Evolutionary conservation across 2,329 filamentous ascomycete species (phyloP).

Genomic region (Ploettnerulaceae sp.): DNA sequence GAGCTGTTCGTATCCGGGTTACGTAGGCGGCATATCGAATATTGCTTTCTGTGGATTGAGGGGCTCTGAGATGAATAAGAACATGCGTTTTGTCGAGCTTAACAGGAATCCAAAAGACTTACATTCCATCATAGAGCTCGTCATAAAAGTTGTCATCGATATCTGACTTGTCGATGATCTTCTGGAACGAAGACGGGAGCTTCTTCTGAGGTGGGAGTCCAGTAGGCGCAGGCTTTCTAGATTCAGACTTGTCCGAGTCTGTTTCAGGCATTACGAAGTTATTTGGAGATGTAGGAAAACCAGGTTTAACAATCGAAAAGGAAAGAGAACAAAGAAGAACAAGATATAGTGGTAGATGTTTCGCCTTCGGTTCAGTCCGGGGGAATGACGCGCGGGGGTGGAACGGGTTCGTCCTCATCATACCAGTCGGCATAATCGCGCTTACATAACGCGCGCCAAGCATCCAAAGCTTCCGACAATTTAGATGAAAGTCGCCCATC

Average conservation of each 20-base stretch:
- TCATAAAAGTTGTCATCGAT: conserved; percentile 71
- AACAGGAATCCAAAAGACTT: conserved; percentile 37
- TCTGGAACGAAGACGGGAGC: conserved; percentile 52
- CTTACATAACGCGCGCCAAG: conserved; percentile 5
- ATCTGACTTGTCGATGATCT: conserved; percentile 52
- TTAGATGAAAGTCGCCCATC: conserved; percentile 14
- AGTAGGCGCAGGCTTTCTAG: conserved; percentile 23
- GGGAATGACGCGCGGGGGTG: conserved; percentile 11
- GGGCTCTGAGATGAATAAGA: conserved; percentile 44
- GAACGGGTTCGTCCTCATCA: no score
- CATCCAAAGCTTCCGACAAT: conserved; percentile 15
- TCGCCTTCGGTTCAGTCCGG: conserved; percentile 12
- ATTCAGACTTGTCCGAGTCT: conserved; percentile 21
- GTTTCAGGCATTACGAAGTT: conserved; percentile 26
- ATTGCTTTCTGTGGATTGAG: conserved; percentile 77
- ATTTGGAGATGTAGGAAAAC: not conserved
- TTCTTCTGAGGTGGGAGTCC: conserved; percentile 34
- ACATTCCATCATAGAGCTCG: conserved; percentile 74
- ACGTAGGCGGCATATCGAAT: conserved; percentile 93
- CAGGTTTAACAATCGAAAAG: not conserved
- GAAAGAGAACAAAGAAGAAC: not conserved
- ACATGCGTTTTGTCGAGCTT: not conserved
- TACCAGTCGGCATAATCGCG: not conserved
- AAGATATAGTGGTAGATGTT: not conserved
- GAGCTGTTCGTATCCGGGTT: conserved; percentile 75